Evolutionary conservation across 208 protist genomes (phyloP).

Genomic region (Lotmaria passim): DNA sequence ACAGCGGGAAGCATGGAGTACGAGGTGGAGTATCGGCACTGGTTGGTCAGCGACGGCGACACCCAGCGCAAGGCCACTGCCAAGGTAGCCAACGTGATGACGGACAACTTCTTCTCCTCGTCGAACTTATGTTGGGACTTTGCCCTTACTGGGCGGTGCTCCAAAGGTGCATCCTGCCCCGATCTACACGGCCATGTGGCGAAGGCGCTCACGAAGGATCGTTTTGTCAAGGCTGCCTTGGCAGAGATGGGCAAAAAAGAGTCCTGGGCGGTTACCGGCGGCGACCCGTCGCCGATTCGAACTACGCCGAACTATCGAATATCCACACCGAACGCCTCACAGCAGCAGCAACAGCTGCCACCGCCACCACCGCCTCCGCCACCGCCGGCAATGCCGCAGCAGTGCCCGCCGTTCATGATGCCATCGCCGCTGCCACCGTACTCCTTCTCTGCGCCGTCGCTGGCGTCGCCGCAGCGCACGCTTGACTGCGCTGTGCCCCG

Average conservation of each 20-base stretch:
- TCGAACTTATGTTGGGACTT: constrained; percentile 62
- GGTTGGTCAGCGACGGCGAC: constrained; percentile 41
- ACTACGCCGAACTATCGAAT: neutral
- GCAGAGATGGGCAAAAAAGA: constrained; percentile 51
- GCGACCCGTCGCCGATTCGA: neutral
- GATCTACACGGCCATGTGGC: constrained; percentile 52
- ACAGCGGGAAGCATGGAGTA: constrained; percentile 54
- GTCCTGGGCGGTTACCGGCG: constrained; percentile 3
- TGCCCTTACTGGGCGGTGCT: constrained; percentile 50
- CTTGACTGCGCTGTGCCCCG: neutral
- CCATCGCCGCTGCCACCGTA: constrained; percentile 18
- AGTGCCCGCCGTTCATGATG: constrained; percentile 15
- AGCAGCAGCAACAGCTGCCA: neutral
- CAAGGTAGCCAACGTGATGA: constrained; percentile 20
- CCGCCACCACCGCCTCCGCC: constrained; percentile 1
- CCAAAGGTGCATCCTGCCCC: constrained; percentile 38
- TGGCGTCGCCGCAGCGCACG: constrained; percentile 1
- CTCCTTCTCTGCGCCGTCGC: constrained; percentile 10
- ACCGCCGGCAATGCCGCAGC: constrained; percentile 5
- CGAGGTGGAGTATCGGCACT: constrained; percentile 57
- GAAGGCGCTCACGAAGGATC: constrained; percentile 57
- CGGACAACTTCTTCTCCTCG: constrained; percentile 58
- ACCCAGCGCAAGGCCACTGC: constrained; percentile 12
- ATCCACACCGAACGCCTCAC: neutral
- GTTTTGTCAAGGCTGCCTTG: constrained; percentile 43